Evolutionary conservation across 73 alveolate species (phyloP).

Genomic region (Blepharisma stoltei): DNA sequence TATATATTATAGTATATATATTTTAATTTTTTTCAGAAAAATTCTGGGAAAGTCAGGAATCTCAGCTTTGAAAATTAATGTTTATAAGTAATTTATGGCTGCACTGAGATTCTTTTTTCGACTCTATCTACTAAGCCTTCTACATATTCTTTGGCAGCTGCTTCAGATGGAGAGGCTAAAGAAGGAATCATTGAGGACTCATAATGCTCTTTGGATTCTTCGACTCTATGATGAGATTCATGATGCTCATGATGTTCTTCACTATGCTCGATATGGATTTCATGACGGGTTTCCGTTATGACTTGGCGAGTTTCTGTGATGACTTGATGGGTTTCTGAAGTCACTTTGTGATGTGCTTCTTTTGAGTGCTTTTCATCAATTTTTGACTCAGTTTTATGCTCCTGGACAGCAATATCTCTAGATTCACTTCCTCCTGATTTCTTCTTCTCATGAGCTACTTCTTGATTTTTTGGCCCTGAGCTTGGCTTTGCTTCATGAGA

Average conservation of each 20-base stretch:
- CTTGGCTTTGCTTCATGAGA: neutral
- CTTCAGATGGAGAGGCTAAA: conserved; percentile 8
- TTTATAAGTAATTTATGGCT: too few species aligned
- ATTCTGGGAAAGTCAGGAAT: too few species aligned
- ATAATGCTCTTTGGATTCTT: neutral
- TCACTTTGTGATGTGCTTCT: neutral
- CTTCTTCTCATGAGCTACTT: neutral
- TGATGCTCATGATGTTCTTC: neutral
- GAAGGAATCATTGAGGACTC: neutral
- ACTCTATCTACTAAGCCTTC: neutral
- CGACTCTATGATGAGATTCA: neutral
- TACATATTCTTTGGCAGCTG: conserved; percentile 10
- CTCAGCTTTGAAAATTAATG: too few species aligned
- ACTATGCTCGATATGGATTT: neutral
- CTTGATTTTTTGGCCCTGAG: neutral
- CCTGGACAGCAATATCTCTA: neutral
- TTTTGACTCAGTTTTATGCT: neutral
- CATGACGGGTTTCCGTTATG: neutral
- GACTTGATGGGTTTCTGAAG: neutral
- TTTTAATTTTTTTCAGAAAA: too few species aligned
- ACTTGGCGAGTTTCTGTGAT: neutral
- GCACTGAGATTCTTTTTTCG: neutral
- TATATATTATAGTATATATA: too few species aligned
- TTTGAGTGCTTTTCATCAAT: neutral
- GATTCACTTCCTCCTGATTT: neutral